These are phyloP conservation scores for Hypericum perforatum DNA, from an alignment of 345 rosid genomes.

Conservation along the genomic window DNA sequence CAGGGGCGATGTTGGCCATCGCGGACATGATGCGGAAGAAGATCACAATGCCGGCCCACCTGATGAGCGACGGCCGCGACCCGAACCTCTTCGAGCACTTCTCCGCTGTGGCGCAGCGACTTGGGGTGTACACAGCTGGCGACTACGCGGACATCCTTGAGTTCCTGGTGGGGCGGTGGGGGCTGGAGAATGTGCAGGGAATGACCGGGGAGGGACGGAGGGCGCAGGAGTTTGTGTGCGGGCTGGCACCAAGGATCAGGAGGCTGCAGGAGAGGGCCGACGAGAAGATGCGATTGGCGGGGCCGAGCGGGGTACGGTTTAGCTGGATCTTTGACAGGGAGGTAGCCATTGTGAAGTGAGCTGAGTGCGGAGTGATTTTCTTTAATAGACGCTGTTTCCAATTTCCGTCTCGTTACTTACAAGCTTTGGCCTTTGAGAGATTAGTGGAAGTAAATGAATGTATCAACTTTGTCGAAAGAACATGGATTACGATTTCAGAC, in stretches of 20 bases:
- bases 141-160: constrained; percentile 67
- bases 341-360: constrained; percentile 4
- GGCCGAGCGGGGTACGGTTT: constrained; percentile 28
- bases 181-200: constrained; percentile 49
- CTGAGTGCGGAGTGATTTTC: too few species aligned
- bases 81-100: constrained; percentile 48
- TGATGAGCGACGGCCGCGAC: constrained; percentile 57
- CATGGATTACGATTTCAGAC: too few species aligned
- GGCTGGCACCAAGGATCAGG: constrained; percentile 47
- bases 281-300: constrained; percentile 39
- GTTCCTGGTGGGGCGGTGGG: constrained; percentile 52
- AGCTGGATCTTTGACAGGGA: constrained; percentile 63
- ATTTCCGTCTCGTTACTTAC: too few species aligned
- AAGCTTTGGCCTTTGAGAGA: too few species aligned
- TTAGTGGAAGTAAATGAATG: too few species aligned
- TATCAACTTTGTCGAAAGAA: too few species aligned
- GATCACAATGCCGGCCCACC: constrained; percentile 65
- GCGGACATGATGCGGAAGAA: constrained; percentile 58
- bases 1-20: constrained; percentile 31
- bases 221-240: constrained; percentile 51
- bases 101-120: constrained; percentile 54
- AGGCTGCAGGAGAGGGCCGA: constrained; percentile 53
- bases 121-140: constrained; percentile 52
- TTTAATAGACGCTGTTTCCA: too few species aligned
- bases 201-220: constrained; percentile 43